These are phyloP conservation scores for Phytopythium sindhum DNA, from an alignment of 352 stramenopile species.

Conservation along the genomic window DNA sequence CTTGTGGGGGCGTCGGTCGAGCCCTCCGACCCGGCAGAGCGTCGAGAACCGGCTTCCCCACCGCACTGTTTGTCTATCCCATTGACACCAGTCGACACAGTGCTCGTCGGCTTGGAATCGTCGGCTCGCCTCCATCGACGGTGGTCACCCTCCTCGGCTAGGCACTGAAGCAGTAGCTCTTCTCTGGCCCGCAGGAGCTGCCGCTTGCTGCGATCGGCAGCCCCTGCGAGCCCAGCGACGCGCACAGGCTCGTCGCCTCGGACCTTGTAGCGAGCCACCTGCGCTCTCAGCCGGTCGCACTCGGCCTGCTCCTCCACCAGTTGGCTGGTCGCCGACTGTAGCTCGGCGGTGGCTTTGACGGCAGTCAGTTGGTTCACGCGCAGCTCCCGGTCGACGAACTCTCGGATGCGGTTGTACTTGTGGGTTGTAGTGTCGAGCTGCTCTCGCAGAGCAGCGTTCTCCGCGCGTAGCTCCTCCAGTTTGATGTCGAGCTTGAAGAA, in stretches of 20 bases:
- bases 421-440: constrained; percentile 14
- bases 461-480: constrained; percentile 32
- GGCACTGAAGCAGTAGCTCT: constrained; percentile 1
- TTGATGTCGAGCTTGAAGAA: constrained; percentile 53
- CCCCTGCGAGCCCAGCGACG: not conserved
- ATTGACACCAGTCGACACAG: not conserved
- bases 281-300: constrained; percentile 23
- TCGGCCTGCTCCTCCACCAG: constrained; percentile 30
- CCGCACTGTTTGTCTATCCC: too few species aligned
- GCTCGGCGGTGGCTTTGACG: constrained; percentile 35
- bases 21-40: not conserved
- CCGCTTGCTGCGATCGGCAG: not conserved
- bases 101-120: not conserved
- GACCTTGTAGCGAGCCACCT: constrained; percentile 23
- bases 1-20: not conserved
- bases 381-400: constrained; percentile 20
- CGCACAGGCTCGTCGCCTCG: constrained; percentile 17
- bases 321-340: constrained; percentile 33
- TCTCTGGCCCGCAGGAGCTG: not conserved
- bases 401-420: constrained; percentile 6
- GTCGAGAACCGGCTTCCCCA: too few species aligned
- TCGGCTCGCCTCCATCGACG: constrained; percentile 6
- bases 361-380: constrained; percentile 27
- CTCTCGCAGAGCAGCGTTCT: constrained; percentile 30
- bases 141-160: not conserved